Percentiles rank a stretch among this genome's conserved stretches.
Conservation (phyloP, 768 basidiomycete species). For the Leccinum sublutescens region DNA sequence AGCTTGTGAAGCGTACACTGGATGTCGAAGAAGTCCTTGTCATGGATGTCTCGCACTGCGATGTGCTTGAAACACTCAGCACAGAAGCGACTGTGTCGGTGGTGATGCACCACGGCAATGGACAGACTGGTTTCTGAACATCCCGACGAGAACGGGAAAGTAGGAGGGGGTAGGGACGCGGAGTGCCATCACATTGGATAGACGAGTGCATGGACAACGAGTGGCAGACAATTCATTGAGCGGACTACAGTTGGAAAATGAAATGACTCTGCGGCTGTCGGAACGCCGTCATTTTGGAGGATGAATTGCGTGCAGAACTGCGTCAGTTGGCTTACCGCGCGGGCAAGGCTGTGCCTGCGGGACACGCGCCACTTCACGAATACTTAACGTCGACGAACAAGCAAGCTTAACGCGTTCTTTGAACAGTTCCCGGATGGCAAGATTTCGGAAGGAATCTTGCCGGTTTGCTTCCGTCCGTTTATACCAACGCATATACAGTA, state of each 20-base stretch:
- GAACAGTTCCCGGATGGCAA: conserved; percentile 79
- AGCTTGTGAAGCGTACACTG: conserved; percentile 83
- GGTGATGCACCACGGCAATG: conserved; percentile 67
- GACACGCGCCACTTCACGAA: conserved; percentile 48
- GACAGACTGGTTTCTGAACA: conserved; percentile 28
- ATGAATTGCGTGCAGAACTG: no score
- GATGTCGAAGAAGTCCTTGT: conserved; percentile 92
- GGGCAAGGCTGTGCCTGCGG: no score
- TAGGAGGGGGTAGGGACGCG: no score
- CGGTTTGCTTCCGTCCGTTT: conserved; percentile 77
- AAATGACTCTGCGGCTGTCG: no score
- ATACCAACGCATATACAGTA: conserved; percentile 82
- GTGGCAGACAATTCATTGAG: no score
- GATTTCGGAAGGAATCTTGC: conserved; percentile 84
- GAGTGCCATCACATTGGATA: no score
- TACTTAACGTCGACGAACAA: conserved; percentile 70
- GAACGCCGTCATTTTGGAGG: no score
- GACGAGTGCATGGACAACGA: no score
- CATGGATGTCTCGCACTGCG: conserved; percentile 89
- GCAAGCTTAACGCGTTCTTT: conserved; percentile 76
- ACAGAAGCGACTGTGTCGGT: conserved; percentile 64
- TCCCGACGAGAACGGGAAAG: no score
- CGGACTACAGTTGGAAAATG: no score
- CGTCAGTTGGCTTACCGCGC: no score
- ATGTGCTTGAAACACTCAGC: conserved; percentile 71